Evolutionary conservation across 352 stramenopile species (phyloP), one percentile per base, ranked within the genome.

Genomic region (Globisporangium sylvaticum): DNA sequence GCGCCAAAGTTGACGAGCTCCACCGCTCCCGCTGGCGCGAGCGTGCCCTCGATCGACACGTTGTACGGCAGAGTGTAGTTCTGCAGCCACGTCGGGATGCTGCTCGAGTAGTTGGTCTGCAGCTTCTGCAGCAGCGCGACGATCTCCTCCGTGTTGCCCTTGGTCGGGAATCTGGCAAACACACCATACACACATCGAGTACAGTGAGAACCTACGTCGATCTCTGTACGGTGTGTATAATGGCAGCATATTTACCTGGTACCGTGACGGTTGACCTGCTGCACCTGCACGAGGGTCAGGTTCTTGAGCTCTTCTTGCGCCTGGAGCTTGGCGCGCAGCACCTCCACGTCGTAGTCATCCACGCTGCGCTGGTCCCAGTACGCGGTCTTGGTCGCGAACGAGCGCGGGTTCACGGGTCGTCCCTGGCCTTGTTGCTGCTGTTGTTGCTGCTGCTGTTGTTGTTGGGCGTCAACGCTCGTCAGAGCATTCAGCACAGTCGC

Each of bases 21-120:
- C 1, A 54, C 24, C 10, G 58, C 65, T 0, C 81, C 84, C 3
- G 75, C 58, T 1, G 66, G 50, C 1, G 80, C 69, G 31, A 92
- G 68, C 10, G 71, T 64, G 3, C 80, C 80, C 32, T 78, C 64
- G 14, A 85, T 56, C 15, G 71, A 77, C 57, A 75, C 25, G 53
- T 89, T 86, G 72, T 92, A 92, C n/a, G 69, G 79, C 25, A 92
- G 79, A 24, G 39, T 67, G 67, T 92, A 92, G 58, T 77, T 69
- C 8, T 71, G 72, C 29, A 92, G 52, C 84, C 84, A 92, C 32
- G 44, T 27, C 0, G 84, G 80, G 10, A 90, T 65, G 12, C 62
- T 24, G 24, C 24, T 65, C 12, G 68, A 73, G 62, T 81, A 86
- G 24, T 80, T 77, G 3, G 71, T 64, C 57, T 81, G 65, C 12